Evolutionary conservation across 2,329 filamentous ascomycete genomes (phyloP), one percentile per base, ranked within the genome.

Genomic region (Alternaria hordeiaustralica): DNA sequence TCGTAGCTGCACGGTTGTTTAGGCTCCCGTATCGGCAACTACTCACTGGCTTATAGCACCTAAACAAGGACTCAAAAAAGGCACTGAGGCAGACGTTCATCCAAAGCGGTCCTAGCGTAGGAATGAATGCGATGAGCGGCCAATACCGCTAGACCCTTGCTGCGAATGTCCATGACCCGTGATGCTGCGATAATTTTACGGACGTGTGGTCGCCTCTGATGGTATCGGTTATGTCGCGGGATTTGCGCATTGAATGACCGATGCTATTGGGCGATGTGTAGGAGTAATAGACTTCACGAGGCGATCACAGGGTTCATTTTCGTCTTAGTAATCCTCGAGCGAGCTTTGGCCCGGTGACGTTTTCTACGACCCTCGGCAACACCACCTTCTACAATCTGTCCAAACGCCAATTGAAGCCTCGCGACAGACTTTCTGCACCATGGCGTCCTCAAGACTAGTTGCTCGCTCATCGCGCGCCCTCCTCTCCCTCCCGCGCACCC

Each of bases 381-480:
- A 51, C 44, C 63, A 64, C 62, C 60, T 45, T 54, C 61, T n/a
- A 53, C 44, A 55, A 58, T 58, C 44, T 58, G 30, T 36, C 53
- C 25, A 53, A 61, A 53, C 46, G 26, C n/a, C 62, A 68, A 72
- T 72, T 69, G 63, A 66, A 46, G 41, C 54, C 55, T 63, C 57
- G 53, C 49, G 30, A 60, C 61, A 55, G 59, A 63, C 56, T 33
- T 20, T 56, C 36, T 56, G 45, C 20, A 68, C 61, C 59, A 87
- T 88, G 86, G 79, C 82, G 56, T 79, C 82, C 26, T 76, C 82
- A 54, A 81, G 84, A 65, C 68, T 84, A 21, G 73, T 83, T 33
- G 69, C 81, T 66, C 83, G 84, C 77, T 80, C 82, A 20, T 75
- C 82, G 62, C 81, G 84, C 64, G 77, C 83, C 30, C 72, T 80